Evolutionary conservation across 495 filamentous ascomycete genomes (phyloP), one percentile per base, ranked within the genome.

Genomic region (Gamarada debralockiae): DNA sequence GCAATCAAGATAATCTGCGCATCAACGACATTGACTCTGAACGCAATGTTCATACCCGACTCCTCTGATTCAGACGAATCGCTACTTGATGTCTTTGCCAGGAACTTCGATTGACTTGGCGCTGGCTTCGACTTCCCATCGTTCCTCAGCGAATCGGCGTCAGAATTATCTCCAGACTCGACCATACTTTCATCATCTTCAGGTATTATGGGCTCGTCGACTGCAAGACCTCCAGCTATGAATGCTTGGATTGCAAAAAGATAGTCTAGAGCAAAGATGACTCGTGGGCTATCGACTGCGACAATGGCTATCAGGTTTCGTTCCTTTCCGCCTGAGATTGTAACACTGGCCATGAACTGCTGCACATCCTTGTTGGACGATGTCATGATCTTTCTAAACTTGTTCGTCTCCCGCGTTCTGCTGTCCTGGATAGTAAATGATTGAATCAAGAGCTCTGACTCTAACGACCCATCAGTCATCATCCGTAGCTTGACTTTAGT

Each of bases 381-480:
- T 20, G 92, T 92, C 93, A 98, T 97, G 68, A 97, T 96, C 66
- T 95, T 95, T 38, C 89, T 81, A 78, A 92, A 98, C 66, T 96
- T 96, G 68, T 96, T 97, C 7, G 83, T 89, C 55, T 93, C 90
- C 40, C 81, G 76, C 23, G 80, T 83, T 43, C 93, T 84, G 56
- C 87, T 97, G 63, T 98, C 93, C 41, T 84, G 81, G 57, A 97
- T 96, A 0, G 92, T 95, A 65, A 98, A 95, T 0, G 93, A 93
- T 53, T 96, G 87, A 22, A 97, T 89, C 43, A 96, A 73, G 21
- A 98, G 79, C 67, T 98, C 95, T 1, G 92, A 92, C 66, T 98
- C 93, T 15, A 98, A 64, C 10, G 92, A 90, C 17, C 87, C 85
- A 70, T 98, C 91, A 22, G 85, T 93, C 57, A 96, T 80, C 87